Evolutionary conservation across 768 basidiomycete genomes (phyloP), one percentile per base, ranked within the genome.

Genomic region (Lactarius hatsudake): DNA sequence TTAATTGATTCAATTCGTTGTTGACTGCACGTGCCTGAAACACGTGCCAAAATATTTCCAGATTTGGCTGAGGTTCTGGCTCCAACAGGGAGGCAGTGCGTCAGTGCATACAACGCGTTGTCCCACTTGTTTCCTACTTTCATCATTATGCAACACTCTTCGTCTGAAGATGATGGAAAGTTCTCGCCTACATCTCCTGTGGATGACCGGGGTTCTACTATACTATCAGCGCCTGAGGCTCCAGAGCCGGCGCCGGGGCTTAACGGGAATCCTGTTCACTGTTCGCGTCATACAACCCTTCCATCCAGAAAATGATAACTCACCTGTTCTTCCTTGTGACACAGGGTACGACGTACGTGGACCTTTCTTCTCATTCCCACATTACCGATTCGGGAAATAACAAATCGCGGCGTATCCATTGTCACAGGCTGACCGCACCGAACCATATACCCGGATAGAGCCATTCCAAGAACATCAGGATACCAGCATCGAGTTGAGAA

Each of bases 391-490:
- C 30, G 28, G 62, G 43, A 55, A 61, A 59, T 60, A 62, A 68
- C 58, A 63, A 42, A 59, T 43, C 56, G 38, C 66, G 60, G 56
- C 66, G 62, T 65, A 60, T 62, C 55, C 51, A 30, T 56, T 20
- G 64, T 43, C 28, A 18, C 69, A 94, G 91, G 93, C 93, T 65
- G 86, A 94, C 78, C 87, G 91, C 70, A 87, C 88, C 57, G 92
- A 94, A 75, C 72, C 92, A 12, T 94, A 94, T 74, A 94, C 92
- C 23, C 84, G 87, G 65, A 94, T 92, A 71, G 81, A 82, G 56
- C 92, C 92, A 32, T 94, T 94, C 75, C 91, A 93, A 75, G 90
- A 93, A 79, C 86, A 82, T 73, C 83, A 87, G 74, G 92, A 94
- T 74, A 91, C 92, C 28, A 90, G 86, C 70, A 83, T 94, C 69